These are phyloP conservation scores for Cochliopodium minus DNA, from an alignment of 208 protist species.

Conservation along the genomic window DNA sequence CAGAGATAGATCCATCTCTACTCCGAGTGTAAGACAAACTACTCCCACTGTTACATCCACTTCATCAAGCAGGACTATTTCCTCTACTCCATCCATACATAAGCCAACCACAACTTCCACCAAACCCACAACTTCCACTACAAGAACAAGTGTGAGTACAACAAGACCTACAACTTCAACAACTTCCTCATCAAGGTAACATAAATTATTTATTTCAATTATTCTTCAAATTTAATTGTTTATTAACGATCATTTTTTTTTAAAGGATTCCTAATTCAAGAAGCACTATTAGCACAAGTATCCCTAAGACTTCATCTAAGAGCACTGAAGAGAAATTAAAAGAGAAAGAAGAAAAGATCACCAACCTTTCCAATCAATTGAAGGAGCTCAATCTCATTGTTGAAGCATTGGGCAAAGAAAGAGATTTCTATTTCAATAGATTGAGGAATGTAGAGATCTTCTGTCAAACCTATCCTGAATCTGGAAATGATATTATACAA, in stretches of 20 bases:
- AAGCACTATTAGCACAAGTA: background rate
- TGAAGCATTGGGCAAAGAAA: slow-evolving; percentile 2
- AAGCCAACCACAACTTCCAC: too few species aligned
- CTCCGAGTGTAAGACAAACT: too few species aligned
- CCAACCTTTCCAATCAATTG: background rate
- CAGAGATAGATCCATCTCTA: background rate
- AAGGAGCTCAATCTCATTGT: background rate
- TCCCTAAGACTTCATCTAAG: background rate
- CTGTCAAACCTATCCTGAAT: background rate
- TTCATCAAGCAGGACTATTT: too few species aligned
- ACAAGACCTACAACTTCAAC: too few species aligned
- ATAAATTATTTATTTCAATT: too few species aligned
- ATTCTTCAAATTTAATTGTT: background rate
- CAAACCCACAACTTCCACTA: too few species aligned
- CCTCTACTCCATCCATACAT: too few species aligned
- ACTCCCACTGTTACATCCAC: too few species aligned
- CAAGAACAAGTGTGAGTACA: too few species aligned
- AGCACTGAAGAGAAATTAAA: background rate
- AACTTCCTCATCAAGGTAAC: too few species aligned
- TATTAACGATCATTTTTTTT: background rate
- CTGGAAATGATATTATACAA: too few species aligned
- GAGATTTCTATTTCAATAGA: slow-evolving; percentile 11
- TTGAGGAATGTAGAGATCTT: slow-evolving; percentile 3
- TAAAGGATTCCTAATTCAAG: background rate
- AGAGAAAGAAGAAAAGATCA: background rate